A percentile compares a stretch with the other conserved stretches of the same genome.
Evolutionary conservation across 345 rosid genomes (phyloP).

Genomic region (Citrus reticulata): DNA sequence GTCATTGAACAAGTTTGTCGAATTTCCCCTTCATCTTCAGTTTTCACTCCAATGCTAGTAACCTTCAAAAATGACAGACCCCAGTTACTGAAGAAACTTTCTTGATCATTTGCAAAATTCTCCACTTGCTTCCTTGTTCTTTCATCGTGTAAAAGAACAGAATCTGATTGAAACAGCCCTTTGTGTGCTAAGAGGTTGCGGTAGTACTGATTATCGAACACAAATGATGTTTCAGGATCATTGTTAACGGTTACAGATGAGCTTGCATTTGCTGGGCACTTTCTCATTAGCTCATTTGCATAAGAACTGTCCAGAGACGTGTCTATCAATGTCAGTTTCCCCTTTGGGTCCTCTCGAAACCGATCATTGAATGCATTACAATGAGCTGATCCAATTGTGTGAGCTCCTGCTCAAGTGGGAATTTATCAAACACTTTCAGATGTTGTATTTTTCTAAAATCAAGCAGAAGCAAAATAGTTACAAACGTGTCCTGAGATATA

Average conservation of each 20-base stretch:
- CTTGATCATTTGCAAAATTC: slow-evolving; percentile 50
- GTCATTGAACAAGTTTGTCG: slow-evolving; percentile 54
- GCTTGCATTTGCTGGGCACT: slow-evolving; percentile 44
- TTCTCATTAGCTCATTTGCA: slow-evolving; percentile 45
- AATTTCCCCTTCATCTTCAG: slow-evolving; percentile 64
- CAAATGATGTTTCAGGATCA: slow-evolving; percentile 54
- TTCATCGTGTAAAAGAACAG: slow-evolving; percentile 45
- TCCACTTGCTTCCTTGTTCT: slow-evolving; percentile 53
- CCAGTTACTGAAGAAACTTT: slow-evolving; percentile 57
- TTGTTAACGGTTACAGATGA: slow-evolving; percentile 45
- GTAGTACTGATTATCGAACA: slow-evolving; percentile 70
- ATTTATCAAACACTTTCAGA: background rate
- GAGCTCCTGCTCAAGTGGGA: slow-evolving; percentile 45
- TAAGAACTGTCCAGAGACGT: slow-evolving; percentile 46
- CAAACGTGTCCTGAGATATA: slow-evolving; percentile 11
- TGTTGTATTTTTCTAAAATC: background rate
- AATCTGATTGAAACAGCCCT: slow-evolving; percentile 78
- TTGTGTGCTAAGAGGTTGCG: slow-evolving; percentile 46
- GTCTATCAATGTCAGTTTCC: slow-evolving; percentile 42
- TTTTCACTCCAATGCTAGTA: slow-evolving; percentile 58
- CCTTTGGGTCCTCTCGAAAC: slow-evolving; percentile 45
- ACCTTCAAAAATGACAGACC: slow-evolving; percentile 70
- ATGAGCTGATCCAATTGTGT: slow-evolving; percentile 76
- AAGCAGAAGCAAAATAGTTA: background rate
- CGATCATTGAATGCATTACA: slow-evolving; percentile 67